Evolutionary conservation across 2,329 filamentous ascomycete species (phyloP), one percentile per base, ranked within the genome.

Genomic region (Neofusicoccum kwambonambiense): DNA sequence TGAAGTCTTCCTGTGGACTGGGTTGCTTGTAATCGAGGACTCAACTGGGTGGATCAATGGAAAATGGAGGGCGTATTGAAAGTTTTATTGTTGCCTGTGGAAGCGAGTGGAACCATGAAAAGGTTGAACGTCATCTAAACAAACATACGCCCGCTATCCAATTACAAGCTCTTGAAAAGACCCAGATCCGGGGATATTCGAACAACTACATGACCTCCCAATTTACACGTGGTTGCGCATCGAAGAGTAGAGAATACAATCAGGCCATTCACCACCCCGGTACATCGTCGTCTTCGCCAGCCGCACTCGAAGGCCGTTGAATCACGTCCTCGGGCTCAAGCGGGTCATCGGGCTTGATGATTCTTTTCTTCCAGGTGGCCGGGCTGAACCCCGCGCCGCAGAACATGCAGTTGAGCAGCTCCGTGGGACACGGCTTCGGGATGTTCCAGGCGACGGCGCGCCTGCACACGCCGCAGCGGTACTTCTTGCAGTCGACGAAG

Each of bases 361-460:
- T 6, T 8, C 56, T 17, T 31, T 60, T 60, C 31, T 47, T 52
- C 61, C 61, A 64, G 12, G 50, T 56, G 5, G 17, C 45, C 7
- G 61, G 61, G 15, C 49, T 35, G 34, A 64, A 64, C 4, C 49
- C 61, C 2, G 61, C 61, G 17, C 42, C 49, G 41, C 61, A 64
- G 17, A 37, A 64, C 61, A 64, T 64, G 41, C 61, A 64, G 15
- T 45, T 45, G n/a, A 64, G 41, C 61, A 64, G 50, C 27, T 64
- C 61, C 31, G 51, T 64, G 1, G 49, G 49, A 12, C 61, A 64
- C 0, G 49, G 41, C 12, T 39, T 56, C n/a, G 56, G 56, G 42
- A 60, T 60, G n/a, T 47, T 60, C 56, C 56, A 60, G n/a, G 41
- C 56, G 0, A 60, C 41, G 42, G 56, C 56, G 8, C 56, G 41